Percentiles rank a stretch among this genome's conserved stretches.
phyloP scores from a whole-genome alignment of 1,139 yeast species.

The Taiozyma sp. region DNA sequence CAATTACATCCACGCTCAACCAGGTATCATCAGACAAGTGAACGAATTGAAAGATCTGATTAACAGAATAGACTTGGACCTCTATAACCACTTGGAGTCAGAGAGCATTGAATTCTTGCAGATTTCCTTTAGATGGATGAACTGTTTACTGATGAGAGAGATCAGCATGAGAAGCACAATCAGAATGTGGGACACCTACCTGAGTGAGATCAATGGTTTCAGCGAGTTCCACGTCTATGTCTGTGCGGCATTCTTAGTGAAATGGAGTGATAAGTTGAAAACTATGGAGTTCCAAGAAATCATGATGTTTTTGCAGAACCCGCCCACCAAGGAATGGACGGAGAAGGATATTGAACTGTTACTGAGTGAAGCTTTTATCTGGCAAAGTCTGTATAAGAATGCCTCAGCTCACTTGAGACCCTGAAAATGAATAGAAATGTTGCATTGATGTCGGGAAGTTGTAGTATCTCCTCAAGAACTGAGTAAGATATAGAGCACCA shows the following conservation, averaged over 20 bases:
- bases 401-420: constrained; percentile 71
- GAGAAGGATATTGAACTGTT: constrained; percentile 89
- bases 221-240: constrained; percentile 94
- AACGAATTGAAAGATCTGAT: constrained; percentile 74
- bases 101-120: constrained; percentile 92
- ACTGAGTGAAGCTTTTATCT: constrained; percentile 91
- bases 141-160: constrained; percentile 94
- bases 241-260: constrained; percentile 94
- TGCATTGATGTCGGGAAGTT: not conserved
- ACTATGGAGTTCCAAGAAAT: constrained; percentile 95
- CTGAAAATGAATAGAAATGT: not conserved
- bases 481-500: no score
- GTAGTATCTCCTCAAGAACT: not conserved
- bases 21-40: constrained; percentile 92
- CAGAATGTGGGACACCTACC: constrained; percentile 97
- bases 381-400: constrained; percentile 90
- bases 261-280: constrained; percentile 74
- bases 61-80: constrained; percentile 69
- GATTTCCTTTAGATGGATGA: constrained; percentile 98
- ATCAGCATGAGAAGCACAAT: constrained; percentile 71
- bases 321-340: constrained; percentile 83
- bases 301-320: constrained; percentile 80
- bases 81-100: constrained; percentile 67
- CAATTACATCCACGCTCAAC: constrained; percentile 96
- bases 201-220: constrained; percentile 86